A percentile compares a stretch with the other conserved stretches of the same genome.
phyloP scores from a whole-genome alignment of 1,284 basidiomycete species.

The Cryptococcus sp. region DNA sequence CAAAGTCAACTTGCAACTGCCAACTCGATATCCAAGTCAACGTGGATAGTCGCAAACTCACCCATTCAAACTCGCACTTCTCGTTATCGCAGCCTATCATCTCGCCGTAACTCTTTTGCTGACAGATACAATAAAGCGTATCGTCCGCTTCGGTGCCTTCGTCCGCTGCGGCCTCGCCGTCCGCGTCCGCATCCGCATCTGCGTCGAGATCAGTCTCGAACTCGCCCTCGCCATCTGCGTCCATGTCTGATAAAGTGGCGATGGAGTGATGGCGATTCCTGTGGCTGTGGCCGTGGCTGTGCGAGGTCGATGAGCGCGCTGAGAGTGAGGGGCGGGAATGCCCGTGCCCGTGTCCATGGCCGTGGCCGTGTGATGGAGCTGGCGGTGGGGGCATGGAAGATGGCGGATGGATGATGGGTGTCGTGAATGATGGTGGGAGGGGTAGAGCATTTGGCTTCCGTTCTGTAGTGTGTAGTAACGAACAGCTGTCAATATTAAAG shows the following conservation, averaged over 20 bases:
- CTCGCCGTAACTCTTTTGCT: conserved; percentile 73
- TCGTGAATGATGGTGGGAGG: conserved; percentile 23
- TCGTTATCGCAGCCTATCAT: conserved; percentile 96
- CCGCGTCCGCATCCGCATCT: conserved; percentile 26
- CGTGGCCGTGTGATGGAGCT: conserved; percentile 7
- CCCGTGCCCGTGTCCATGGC: too few relatives aligned
- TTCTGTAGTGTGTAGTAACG: too few relatives aligned
- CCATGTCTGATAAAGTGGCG: conserved; percentile 16
- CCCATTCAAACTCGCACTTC: conserved; percentile 92
- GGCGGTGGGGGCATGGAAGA: conserved; percentile 37
- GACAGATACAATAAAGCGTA: conserved; percentile 83
- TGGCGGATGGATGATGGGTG: conserved; percentile 20
- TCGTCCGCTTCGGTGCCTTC: conserved; percentile 45
- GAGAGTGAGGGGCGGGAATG: conserved; percentile 19
- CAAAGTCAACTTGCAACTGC: not conserved
- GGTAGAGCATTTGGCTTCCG: conserved; percentile 33
- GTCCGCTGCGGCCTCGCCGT: conserved; percentile 21
- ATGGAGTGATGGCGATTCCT: conserved; percentile 4
- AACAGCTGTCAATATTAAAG: too few relatives aligned
- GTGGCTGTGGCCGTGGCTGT: conserved; percentile 2
- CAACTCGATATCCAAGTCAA: not conserved
- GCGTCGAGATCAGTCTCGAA: conserved; percentile 26
- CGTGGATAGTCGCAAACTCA: conserved; percentile 57
- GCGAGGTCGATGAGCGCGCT: conserved; percentile 17
- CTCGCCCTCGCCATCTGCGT: conserved; percentile 32